A percentile compares a stretch with the other conserved stretches of the same genome.
Evolutionary conservation across 169 alveolate genomes (phyloP).

Genomic region (Blepharisma undulans): DNA sequence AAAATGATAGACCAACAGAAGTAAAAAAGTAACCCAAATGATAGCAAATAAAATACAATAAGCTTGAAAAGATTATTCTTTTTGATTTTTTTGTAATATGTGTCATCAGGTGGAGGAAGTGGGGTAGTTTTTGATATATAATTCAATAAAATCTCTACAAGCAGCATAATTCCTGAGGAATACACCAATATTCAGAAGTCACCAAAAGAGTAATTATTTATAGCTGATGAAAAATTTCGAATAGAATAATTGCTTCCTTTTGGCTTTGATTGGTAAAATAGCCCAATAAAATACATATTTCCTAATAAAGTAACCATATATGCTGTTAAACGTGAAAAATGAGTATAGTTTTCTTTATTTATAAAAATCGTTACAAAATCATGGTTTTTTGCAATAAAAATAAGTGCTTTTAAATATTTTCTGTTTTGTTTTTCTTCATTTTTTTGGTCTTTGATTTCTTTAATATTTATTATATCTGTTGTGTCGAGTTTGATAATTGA

Average conservation of each 20-base stretch:
- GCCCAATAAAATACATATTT: constrained; percentile 19
- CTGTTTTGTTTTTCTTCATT: not conserved
- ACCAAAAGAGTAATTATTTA: not conserved
- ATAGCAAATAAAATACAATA: not conserved
- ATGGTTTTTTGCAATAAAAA: not conserved
- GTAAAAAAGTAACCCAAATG: not conserved
- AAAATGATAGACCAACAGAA: not conserved
- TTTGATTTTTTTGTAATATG: not conserved
- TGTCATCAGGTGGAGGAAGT: not conserved
- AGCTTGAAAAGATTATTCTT: not conserved
- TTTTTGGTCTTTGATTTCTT: not conserved
- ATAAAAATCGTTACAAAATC: not conserved
- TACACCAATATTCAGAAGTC: constrained; percentile 5
- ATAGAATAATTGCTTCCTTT: not conserved
- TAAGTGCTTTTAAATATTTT: not conserved
- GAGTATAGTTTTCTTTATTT: not conserved
- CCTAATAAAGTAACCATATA: not conserved
- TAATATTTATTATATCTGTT: not conserved
- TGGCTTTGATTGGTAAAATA: not conserved
- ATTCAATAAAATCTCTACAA: not conserved
- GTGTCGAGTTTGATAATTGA: not conserved
- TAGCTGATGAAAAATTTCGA: not conserved
- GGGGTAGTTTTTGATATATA: not conserved
- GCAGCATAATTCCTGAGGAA: not conserved
- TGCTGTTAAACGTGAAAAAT: not conserved